Percentiles rank a stretch among this genome's conserved stretches.
phyloP scores from a whole-genome alignment of 306 rosid species.

The Castanea crenata region DNA sequence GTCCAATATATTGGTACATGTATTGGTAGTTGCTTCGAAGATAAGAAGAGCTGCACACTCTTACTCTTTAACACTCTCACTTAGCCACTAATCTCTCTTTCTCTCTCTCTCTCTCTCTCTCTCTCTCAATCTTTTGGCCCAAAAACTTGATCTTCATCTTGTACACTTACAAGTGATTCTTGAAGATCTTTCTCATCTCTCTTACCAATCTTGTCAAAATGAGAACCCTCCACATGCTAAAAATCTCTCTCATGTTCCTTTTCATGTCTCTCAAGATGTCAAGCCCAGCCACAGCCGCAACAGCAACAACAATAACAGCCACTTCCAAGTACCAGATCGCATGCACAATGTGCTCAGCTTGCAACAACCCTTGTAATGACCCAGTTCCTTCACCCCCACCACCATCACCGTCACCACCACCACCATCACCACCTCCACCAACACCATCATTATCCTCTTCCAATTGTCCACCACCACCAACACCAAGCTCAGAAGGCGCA shows the following conservation, averaged over 20 bases:
- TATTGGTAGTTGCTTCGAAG: constrained; percentile 2
- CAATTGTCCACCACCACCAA: constrained; percentile 68
- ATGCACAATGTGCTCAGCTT: constrained; percentile 90
- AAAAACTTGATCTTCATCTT: not conserved
- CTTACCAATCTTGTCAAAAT: constrained; percentile 11
- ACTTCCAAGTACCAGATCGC: constrained; percentile 67
- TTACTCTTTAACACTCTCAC: not conserved
- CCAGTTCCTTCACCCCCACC: constrained; percentile 56
- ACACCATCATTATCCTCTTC: constrained; percentile 18
- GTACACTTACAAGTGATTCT: no score
- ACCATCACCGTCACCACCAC: constrained; percentile 36
- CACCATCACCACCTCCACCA: constrained; percentile 11
- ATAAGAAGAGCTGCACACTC: not conserved
- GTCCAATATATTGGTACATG: not conserved
- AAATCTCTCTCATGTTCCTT: not conserved
- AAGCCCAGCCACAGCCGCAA: not conserved
- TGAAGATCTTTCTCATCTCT: not conserved
- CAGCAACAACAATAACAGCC: constrained; percentile 15
- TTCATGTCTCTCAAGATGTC: constrained; percentile 17
- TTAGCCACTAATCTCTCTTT: not conserved
- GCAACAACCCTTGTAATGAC: constrained; percentile 71
- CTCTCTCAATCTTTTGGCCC: not conserved
- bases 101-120: not conserved
- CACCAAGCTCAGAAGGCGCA: constrained; percentile 35
- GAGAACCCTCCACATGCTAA: constrained; percentile 24